Conservation (phyloP, 2,329 filamentous ascomycete genomes). For the Ophiostoma fasciatum region DNA sequence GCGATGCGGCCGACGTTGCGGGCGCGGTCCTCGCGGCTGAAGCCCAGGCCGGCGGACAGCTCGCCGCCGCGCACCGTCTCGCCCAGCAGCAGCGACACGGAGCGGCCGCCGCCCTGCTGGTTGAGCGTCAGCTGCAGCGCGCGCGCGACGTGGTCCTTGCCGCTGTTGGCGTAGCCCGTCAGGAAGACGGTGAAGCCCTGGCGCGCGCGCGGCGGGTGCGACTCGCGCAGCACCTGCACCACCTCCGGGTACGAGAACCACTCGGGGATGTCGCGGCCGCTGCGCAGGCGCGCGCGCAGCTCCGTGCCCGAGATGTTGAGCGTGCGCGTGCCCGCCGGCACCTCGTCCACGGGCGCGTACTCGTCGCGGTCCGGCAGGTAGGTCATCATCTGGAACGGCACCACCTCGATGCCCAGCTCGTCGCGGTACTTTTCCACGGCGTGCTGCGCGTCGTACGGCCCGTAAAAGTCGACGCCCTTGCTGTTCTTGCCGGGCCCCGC, state of each 20-base stretch:
- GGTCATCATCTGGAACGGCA: constrained; percentile 99
- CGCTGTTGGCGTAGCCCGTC: constrained; percentile 89
- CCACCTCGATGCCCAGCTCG: constrained; percentile 96
- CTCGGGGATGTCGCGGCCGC: constrained; percentile 87
- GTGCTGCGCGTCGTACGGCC: constrained; percentile 92
- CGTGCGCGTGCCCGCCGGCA: constrained; percentile 68
- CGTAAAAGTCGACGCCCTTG: constrained; percentile 92
- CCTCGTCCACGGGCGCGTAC: constrained; percentile 87
- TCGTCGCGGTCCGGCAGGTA: constrained; percentile 96
- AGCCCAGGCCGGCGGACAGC: constrained; percentile 88
- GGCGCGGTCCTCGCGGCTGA: constrained; percentile 82
- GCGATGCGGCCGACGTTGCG: constrained; percentile 92
- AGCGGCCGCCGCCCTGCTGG: constrained; percentile 90
- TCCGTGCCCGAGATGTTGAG: constrained; percentile 80
- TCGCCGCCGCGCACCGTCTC: constrained; percentile 86
- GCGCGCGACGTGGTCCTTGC: constrained; percentile 92
- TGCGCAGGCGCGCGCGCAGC: constrained; percentile 80
- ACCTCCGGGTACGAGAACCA: constrained; percentile 99
- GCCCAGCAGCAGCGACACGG: constrained; percentile 85
- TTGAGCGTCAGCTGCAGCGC: constrained; percentile 94
- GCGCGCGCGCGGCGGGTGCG: constrained; percentile 75
- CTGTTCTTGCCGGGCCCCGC: constrained; percentile 97
- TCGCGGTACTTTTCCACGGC: constrained; percentile 92
- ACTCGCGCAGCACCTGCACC: constrained; percentile 88
- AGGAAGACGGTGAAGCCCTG: constrained; percentile 99